phyloP scores from a whole-genome alignment of 768 basidiomycete species.

The Naganishia friedmannii region DNA sequence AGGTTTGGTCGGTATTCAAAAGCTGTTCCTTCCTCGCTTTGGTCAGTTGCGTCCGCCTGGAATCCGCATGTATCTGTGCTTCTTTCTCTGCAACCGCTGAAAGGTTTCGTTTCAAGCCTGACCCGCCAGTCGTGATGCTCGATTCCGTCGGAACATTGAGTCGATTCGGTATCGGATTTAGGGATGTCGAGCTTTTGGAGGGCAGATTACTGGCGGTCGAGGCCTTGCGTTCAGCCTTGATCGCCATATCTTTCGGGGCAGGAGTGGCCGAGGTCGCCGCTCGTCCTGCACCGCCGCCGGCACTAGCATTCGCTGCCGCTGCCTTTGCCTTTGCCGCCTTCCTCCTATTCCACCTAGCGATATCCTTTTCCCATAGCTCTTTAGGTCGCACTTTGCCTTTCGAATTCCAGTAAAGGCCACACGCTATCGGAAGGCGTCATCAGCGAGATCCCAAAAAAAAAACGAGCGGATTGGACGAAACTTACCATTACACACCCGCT shows the following conservation, averaged over 20 bases:
- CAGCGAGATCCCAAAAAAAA: not conserved
- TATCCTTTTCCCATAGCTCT: constrained; percentile 39
- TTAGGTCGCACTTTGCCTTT: constrained; percentile 45
- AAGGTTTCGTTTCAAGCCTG: constrained; percentile 45
- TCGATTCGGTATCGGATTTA: not conserved
- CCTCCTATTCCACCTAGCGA: constrained; percentile 17
- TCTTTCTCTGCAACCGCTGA: constrained; percentile 44
- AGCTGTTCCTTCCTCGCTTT: constrained; percentile 34
- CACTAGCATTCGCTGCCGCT: constrained; percentile 38
- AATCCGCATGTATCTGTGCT: constrained; percentile 38
- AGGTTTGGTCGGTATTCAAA: constrained; percentile 30
- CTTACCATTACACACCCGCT: constrained; percentile 50
- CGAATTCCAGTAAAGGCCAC: constrained; percentile 50
- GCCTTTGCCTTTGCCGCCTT: constrained; percentile 28
- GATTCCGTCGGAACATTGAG: constrained; percentile 30
- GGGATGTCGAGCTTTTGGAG: not conserved
- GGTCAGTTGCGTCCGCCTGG: constrained; percentile 26
- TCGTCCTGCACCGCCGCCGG: constrained; percentile 29
- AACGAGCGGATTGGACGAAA: not conserved
- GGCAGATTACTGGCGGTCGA: constrained; percentile 26
- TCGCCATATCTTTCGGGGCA: constrained; percentile 3
- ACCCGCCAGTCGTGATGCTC: constrained; percentile 7
- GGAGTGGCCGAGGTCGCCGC: constrained; percentile 10
- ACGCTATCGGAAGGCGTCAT: constrained; percentile 34
- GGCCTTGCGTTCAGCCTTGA: constrained; percentile 14